These are phyloP conservation scores for Stagonosporopsis cucurbitacearum DNA, from an alignment of 2,329 filamentous ascomycete species.

Conservation along the genomic window DNA sequence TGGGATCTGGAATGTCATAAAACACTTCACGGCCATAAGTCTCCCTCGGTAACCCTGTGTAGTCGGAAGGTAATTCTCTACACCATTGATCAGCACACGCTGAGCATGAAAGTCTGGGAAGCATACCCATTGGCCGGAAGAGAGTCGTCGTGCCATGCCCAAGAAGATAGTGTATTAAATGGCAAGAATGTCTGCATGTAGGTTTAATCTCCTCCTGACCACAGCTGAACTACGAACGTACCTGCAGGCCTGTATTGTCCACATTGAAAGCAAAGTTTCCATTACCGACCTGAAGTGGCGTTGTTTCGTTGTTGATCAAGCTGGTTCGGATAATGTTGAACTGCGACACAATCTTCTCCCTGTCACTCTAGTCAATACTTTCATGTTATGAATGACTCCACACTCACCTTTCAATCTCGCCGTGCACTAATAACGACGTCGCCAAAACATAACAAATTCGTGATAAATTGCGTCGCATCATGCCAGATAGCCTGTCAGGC, in stretches of 20 bases:
- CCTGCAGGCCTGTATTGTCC: constrained; percentile 55
- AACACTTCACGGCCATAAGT: constrained; percentile 52
- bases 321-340: constrained; percentile 29
- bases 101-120: constrained; percentile 3
- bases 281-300: constrained; percentile 59
- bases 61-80: constrained; percentile 31
- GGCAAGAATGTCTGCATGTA: constrained; percentile 44
- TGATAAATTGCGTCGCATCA: not conserved
- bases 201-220: not conserved
- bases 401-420: constrained; percentile 26
- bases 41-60: constrained; percentile 49
- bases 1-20: constrained; percentile 51
- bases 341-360: constrained; percentile 26
- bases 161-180: constrained; percentile 50
- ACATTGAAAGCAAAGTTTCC: constrained; percentile 56
- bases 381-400: not conserved
- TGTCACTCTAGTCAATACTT: not conserved
- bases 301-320: constrained; percentile 49
- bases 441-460: not conserved
- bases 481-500: not conserved
- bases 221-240: not conserved
- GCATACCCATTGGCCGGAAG: constrained; percentile 48
- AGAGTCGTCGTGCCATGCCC: constrained; percentile 54
- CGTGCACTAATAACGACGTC: not conserved
- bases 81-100: not conserved